phyloP scores from a whole-genome alignment of 768 basidiomycete species.

The Kwoniella dejecticola region DNA sequence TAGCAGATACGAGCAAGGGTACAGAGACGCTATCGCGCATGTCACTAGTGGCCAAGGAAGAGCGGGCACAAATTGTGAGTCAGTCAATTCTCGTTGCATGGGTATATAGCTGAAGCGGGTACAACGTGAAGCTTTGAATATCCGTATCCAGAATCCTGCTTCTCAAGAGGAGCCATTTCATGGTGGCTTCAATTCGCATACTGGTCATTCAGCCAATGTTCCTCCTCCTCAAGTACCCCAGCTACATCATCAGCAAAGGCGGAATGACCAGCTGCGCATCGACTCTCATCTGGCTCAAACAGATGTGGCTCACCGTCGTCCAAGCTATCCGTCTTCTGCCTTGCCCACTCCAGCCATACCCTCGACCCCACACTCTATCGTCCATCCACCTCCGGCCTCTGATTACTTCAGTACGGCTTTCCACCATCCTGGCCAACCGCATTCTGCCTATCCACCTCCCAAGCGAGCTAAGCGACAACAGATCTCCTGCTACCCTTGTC shows the following conservation, averaged over 20 bases:
- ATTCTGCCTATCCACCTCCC: not conserved
- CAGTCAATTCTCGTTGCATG: not conserved
- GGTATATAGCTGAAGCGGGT: not conserved
- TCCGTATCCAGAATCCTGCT: not conserved
- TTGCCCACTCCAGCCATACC: not conserved
- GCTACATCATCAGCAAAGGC: not conserved
- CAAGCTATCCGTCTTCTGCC: not conserved
- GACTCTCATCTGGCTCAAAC: not conserved
- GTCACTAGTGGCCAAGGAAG: not conserved
- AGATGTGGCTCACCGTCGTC: not conserved
- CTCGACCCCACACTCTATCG: not conserved
- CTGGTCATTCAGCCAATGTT: not conserved
- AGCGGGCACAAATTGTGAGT: not conserved
- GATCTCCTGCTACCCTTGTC: slow-evolving; percentile 43
- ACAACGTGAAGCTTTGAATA: not conserved
- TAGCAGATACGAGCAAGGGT: not conserved
- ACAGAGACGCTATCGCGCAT: not conserved
- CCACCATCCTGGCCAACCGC: not conserved
- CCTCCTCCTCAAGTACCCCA: not conserved
- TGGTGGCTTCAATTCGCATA: not conserved
- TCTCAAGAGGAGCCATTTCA: not conserved
- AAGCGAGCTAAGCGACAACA: slow-evolving; percentile 25
- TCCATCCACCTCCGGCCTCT: slow-evolving; percentile 16
- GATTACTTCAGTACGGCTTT: slow-evolving; percentile 8
- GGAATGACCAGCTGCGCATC: not conserved